Base-by-base conservation (phyloP, 2,329 filamentous ascomycete genomes). In the Talaromyces marneffei region DNA sequence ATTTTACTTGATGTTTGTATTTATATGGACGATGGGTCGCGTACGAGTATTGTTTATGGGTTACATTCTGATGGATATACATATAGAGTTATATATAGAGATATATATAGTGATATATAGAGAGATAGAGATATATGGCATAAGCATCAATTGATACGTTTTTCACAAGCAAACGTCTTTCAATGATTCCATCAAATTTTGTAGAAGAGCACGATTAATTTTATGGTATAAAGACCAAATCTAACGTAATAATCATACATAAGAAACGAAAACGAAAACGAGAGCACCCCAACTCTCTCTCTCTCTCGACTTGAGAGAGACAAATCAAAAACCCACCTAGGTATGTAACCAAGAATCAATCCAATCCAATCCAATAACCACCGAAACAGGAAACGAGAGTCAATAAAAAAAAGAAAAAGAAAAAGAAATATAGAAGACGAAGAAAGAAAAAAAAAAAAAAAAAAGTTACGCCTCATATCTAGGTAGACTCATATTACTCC, bases 401-500 rank as follows among this genome's bases (percentile, higher is more conserved):
- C 4, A 40, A 40, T 4, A 16, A 40, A 40, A 16, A 40, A 16
- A 14, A 40, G 4, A 14, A 14, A 12, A 40, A 40, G 37, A 40
- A n/a, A n/a, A n/a, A n/a, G n/a, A n/a, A n/a, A n/a, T n/a, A n/a
- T n/a, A n/a, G n/a, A n/a, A n/a, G 29, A 54, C 9, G 3, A 35
- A 12, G 18, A 18, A n/a, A 1, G 44, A 42, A 18, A 27, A 56
- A 35, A 27, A 16, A 48, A 44, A 7, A 33, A 12, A 29, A 27
- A 16, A 16, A 39, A 50, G n/a, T 37, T n/a, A 59, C 27, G 57
- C 57, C 12, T 59, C 35, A 14, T 59, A 59, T 53, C 46, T 52
- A 35, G 57, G 57, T 53, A 59, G 35, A 35, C 40, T 59, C 27
- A 53, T n/a, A 44, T 18, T 52, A 55, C 33, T 55, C 25, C 52